Conservation (phyloP, 228 moss, liverwort and hornwort genomes). For the Sphagnum magellanicum region DNA sequence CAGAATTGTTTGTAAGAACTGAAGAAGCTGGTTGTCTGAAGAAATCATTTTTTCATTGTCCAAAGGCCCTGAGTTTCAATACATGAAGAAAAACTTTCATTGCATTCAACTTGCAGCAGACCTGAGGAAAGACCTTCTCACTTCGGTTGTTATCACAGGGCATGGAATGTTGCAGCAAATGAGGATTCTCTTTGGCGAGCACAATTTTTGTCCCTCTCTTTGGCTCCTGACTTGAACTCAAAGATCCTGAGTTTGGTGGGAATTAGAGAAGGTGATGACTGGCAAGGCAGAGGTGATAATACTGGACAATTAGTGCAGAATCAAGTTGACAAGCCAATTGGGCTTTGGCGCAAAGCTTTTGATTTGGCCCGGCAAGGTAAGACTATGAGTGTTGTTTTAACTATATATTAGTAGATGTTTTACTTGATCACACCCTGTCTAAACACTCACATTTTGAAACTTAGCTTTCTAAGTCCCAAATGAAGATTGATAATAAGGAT, state of each 20-base stretch:
- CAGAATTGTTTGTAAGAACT: background rate
- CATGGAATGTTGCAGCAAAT: constrained; percentile 66
- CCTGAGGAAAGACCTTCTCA: too few species aligned
- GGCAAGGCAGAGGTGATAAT: constrained; percentile 9
- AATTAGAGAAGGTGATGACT: constrained; percentile 16
- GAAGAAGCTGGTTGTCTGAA: background rate
- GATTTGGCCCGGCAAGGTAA: constrained; percentile 66
- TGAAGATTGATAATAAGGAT: background rate
- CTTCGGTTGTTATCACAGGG: constrained; percentile 28
- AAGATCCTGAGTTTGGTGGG: constrained; percentile 16
- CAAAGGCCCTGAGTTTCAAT: too few species aligned
- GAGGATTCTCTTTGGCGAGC: constrained; percentile 70
- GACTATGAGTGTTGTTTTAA: background rate
- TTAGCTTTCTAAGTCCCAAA: background rate
- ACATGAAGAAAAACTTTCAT: too few species aligned
- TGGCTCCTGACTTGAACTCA: constrained; percentile 16
- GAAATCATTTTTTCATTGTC: too few species aligned
- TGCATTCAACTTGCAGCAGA: too few species aligned
- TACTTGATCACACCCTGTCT: background rate
- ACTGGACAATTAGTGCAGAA: constrained; percentile 2
- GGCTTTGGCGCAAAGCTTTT: constrained; percentile 68
- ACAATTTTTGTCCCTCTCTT: constrained; percentile 55
- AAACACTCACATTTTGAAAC: background rate
- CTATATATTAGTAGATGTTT: background rate
- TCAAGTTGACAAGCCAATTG: constrained; percentile 15